Evolutionary conservation across 495 filamentous ascomycete genomes (phyloP), one percentile per base, ranked within the genome.

Genomic region (Lichenothelia convexa): DNA sequence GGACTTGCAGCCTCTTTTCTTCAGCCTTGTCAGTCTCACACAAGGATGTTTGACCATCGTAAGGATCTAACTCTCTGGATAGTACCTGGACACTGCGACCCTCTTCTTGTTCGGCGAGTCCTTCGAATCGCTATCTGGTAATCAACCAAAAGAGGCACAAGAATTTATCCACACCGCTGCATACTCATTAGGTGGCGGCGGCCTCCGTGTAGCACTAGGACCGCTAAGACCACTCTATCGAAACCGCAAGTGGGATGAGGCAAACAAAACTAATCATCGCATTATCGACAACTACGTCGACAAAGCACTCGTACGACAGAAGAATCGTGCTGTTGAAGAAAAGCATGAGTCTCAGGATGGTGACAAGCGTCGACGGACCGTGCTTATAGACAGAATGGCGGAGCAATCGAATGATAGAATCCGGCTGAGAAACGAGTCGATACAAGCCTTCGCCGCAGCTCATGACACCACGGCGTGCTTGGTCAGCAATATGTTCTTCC

Each of bases 101-200:
- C 75, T 83, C 41, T 78, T 85, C 47, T 58, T 87, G 3, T 76
- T 83, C 35, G 78, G 80, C 3, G 62, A 71, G 35, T 64, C 61
- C 4, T 58, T 59, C 2, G 47, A 65, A 12, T 55, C 53, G 0
- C 49, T 70, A 13, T 13, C 13, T 27, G 8, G 8, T 13, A 13
- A n/a, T n/a, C n/a, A 27, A 27, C 13, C 24, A 13, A 27, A 27
- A 27, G 24, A 27, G 24, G 24, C n/a, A n/a, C n/a, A 27, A 8
- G 24, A 8, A 13, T 8, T 27, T 13, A 13, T 13, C 24, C 7
- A 13, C 13, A 13, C 8, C 24, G 7, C 13, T 27, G 24, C 24
- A 27, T 7, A 7, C 8, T 7, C 24, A 27, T 27, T 8, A 8
- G 24, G 13, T 8, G 13, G 24, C 24, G 24, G 8, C 7, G 13